Base-by-base conservation (phyloP, 2,329 filamentous ascomycete genomes). In the Lithohypha guttulata region DNA sequence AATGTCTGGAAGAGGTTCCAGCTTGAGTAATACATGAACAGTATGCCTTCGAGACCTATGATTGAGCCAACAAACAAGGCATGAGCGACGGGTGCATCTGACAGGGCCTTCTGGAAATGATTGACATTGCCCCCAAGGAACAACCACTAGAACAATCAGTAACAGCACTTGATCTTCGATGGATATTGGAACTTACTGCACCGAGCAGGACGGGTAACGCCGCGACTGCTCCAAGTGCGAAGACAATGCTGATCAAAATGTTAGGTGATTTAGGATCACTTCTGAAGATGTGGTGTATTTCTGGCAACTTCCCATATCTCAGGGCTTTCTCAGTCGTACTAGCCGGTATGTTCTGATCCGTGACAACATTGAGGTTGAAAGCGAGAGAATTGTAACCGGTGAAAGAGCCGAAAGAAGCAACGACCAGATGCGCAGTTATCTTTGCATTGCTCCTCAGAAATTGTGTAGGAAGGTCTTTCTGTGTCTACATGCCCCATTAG, bases 1-100 rank as follows among this genome's bases (percentile, higher is more conserved):
- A 98, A 69, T 10, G 77, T 77, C 67, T 94, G 81, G 71, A 96
- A 94, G 31, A 98, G 69, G 55, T 80, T 94, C 87, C 89, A 95
- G 55, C 66, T 76, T 38, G 75, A 81, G 64, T 96, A 96, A 71
- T 98, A 98, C 50, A 94, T 65, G 68, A 91, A 89, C 65, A 98
- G 95, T 41, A 94, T 78, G 11, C 75, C 82, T 61, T 98, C 91
- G 69, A 98, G 83, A 15, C 79, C 77, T 26, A 94, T 45, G 41
- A 98, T 77, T 4, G 86, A 94, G 36, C 82, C 83, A 51, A 93
- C 82, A 68, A 96, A 98, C 22, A 86, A 60, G 20, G 68, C 68
- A 58, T 98, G 89, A 4, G 89, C 80, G 29, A 94, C 52, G 2
- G 91, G 89, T 1, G 85, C 83, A 15, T 73, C 69, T 42, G 75